Evolutionary conservation across 148 eudicot species (phyloP), one percentile per base, ranked within the genome.

Genomic region (Cornus controversa): DNA sequence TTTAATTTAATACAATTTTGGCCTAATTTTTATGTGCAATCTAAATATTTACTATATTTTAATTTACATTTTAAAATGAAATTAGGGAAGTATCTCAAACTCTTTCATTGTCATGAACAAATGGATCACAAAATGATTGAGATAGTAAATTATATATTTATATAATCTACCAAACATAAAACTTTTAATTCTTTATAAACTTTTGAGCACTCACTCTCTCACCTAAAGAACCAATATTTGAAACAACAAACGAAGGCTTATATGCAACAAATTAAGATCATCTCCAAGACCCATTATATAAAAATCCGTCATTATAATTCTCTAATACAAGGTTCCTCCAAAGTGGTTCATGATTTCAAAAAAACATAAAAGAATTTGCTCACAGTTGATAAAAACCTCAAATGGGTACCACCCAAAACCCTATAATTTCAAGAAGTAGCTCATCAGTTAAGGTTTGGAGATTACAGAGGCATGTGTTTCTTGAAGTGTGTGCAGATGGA

Each of bases 261-360:
- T 67, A 78, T 16, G 84, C 79, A 83, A 82, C 27, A 80, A 93
- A 72, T 75, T 76, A 96, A 79, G 98, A 91, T 54, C 74, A 81
- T 42, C 84, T 96, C 99, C 99, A 96, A 29, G 94, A 85, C 82
- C 88, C 89, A 66, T 82, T 82, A 82, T 63, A 96, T 82, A 82
- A 84, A 85, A 96, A 93, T 26, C 85, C 90, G 71, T 85, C 89
- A 71, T 82, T 72, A 63, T 63, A 81, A 3, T 79, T 80, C 66
- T 92, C 97, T 87, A 96, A 86, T 4, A 92, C 99, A 81, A 96
- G 97, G 83, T 84, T 91, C 84, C 97, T 89, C 99, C 99, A 96
- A 58, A 93, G 86, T 5, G 98, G 97, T 78, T 96, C 98, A 80
- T 96, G 97, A 65, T 81, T 82, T 82, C 90, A 83, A 79, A 93